Percentiles rank a stretch among this genome's conserved stretches.
Evolutionary conservation across 345 rosid species (phyloP).

Genomic region (Pistacia integerrima): DNA sequence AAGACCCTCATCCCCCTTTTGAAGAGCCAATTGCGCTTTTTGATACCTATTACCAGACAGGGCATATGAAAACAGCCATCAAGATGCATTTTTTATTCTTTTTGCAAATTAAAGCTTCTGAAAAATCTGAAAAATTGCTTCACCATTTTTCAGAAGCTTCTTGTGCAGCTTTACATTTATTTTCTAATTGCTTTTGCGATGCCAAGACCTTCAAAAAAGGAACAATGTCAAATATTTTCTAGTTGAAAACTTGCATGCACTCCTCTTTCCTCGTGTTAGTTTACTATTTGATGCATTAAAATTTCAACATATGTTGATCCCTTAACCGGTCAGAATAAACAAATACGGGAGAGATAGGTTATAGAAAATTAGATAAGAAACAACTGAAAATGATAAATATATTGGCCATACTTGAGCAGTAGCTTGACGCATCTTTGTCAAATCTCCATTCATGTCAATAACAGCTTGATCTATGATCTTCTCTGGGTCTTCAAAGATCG

Average conservation of each 20-base stretch:
- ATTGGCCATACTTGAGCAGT: slow-evolving; percentile 61
- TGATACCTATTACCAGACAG: slow-evolving; percentile 50
- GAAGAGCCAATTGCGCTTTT: slow-evolving; percentile 77
- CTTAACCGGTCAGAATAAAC: background rate
- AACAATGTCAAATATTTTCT: background rate
- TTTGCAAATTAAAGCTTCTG: background rate
- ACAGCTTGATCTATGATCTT: slow-evolving; percentile 79
- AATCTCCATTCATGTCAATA: slow-evolving; percentile 74
- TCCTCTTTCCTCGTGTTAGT: background rate
- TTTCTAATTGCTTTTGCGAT: slow-evolving; percentile 75
- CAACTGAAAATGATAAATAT: background rate
- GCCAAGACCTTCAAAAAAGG: slow-evolving; percentile 59
- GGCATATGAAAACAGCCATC: slow-evolving; percentile 16
- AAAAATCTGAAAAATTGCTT: background rate
- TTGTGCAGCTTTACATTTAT: slow-evolving; percentile 64
- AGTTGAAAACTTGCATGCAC: background rate
- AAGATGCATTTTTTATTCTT: background rate
- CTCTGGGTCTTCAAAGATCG: slow-evolving; percentile 77
- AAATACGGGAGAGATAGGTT: background rate
- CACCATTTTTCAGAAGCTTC: slow-evolving; percentile 81
- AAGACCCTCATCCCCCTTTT: slow-evolving; percentile 77
- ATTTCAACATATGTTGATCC: background rate
- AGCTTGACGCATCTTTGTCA: slow-evolving; percentile 80
- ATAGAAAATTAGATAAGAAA: slow-evolving; percentile 9
- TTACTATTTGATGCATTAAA: background rate